These are phyloP conservation scores for Graphium sp. DNA, from an alignment of 2,329 filamentous ascomycete genomes.

Conservation along the genomic window DNA sequence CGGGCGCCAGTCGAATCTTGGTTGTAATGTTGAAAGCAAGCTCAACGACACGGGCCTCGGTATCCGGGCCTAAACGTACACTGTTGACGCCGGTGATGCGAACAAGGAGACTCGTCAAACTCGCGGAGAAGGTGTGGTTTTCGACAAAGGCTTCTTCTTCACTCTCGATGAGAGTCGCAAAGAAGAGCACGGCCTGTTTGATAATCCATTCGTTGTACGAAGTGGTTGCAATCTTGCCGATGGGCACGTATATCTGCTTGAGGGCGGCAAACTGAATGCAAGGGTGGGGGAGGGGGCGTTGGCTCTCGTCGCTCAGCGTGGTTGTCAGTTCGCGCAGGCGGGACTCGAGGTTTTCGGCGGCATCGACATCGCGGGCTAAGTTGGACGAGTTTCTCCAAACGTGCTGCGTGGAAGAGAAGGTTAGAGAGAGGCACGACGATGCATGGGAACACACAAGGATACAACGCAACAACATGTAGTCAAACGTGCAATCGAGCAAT, in stretches of 20 bases:
- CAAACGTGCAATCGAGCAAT: no score
- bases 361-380: slow-evolving; percentile 40
- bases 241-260: slow-evolving; percentile 76
- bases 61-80: slow-evolving; percentile 59
- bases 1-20: slow-evolving; percentile 80
- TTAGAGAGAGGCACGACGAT: background rate
- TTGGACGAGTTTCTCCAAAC: slow-evolving; percentile 46
- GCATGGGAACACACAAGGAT: background rate
- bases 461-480: no score
- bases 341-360: slow-evolving; percentile 44
- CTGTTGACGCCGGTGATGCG: slow-evolving; percentile 50
- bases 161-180: slow-evolving; percentile 84
- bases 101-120: slow-evolving; percentile 72
- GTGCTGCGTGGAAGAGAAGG: slow-evolving; percentile 5
- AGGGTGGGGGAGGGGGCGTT: slow-evolving; percentile 74
- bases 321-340: slow-evolving; percentile 46
- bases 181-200: slow-evolving; percentile 68
- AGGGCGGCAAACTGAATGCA: slow-evolving; percentile 77
- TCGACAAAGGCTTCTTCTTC: slow-evolving; percentile 93
- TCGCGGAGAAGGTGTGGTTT: slow-evolving; percentile 69
- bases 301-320: slow-evolving; percentile 77
- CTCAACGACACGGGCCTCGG: slow-evolving; percentile 80
- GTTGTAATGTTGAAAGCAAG: slow-evolving; percentile 90
- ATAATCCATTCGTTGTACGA: slow-evolving; percentile 78
- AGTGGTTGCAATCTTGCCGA: slow-evolving; percentile 75